These are phyloP conservation scores for Physcomitrium patens DNA, from an alignment of 225 moss, liverwort and hornwort genomes.

Conservation along the genomic window DNA sequence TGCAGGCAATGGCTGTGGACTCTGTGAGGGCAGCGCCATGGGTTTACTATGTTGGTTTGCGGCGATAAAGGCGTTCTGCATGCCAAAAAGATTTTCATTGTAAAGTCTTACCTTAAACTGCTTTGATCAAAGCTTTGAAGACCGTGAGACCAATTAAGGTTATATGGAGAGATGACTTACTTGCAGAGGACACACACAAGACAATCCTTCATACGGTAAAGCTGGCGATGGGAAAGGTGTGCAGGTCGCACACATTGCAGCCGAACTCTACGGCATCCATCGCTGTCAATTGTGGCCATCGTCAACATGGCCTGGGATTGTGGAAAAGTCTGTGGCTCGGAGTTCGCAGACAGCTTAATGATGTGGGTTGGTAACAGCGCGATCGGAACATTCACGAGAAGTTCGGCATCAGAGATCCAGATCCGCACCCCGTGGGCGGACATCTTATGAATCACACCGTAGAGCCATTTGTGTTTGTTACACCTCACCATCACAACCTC, in stretches of 20 bases:
- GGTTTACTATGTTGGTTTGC: not conserved
- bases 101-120: not conserved
- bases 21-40: slow-evolving; percentile 46
- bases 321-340: slow-evolving; percentile 12
- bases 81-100: not conserved
- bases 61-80: slow-evolving; percentile 19
- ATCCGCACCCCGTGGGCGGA: slow-evolving; percentile 47
- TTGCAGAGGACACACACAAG: slow-evolving; percentile 41
- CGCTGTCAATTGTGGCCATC: slow-evolving; percentile 14
- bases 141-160: not conserved
- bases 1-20: slow-evolving; percentile 43
- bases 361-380: slow-evolving; percentile 59
- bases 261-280: slow-evolving; percentile 24
- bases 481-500: slow-evolving; percentile 61
- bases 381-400: slow-evolving; percentile 57
- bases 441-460: slow-evolving; percentile 42
- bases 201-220: slow-evolving; percentile 23
- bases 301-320: slow-evolving; percentile 27
- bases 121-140: not conserved
- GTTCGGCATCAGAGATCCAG: slow-evolving; percentile 43
- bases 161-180: slow-evolving; percentile 32
- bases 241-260: slow-evolving; percentile 43
- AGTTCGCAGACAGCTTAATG: slow-evolving; percentile 31
- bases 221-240: slow-evolving; percentile 39
- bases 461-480: slow-evolving; percentile 58